These are phyloP conservation scores for Rhodamnia rubescens DNA, from an alignment of 345 rosid species.

Conservation along the genomic window DNA sequence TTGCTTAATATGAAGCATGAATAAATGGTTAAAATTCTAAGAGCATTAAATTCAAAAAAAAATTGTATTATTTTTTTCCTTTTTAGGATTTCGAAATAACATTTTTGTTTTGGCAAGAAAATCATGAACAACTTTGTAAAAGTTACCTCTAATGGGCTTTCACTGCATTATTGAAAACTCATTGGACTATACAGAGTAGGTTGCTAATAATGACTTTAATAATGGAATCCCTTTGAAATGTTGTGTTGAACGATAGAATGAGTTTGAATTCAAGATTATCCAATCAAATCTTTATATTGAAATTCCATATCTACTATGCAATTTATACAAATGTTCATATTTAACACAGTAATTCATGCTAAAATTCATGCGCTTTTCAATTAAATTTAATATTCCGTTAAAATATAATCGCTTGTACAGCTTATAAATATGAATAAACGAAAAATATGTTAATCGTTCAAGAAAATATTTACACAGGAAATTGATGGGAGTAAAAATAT, in stretches of 20 bases:
- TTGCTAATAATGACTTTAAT: background rate
- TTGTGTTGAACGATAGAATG: background rate
- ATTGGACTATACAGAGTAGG: background rate
- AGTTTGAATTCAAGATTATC: background rate
- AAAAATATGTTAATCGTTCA: too few relatives aligned
- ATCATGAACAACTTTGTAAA: background rate
- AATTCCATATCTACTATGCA: background rate
- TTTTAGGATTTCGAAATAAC: background rate
- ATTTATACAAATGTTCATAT: too few relatives aligned
- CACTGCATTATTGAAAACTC: background rate
- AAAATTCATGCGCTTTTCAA: background rate
- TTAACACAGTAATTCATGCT: too few relatives aligned
- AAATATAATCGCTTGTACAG: too few relatives aligned
- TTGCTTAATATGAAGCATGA: background rate
- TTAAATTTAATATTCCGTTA: background rate
- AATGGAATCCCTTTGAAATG: background rate
- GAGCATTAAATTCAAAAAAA: background rate
- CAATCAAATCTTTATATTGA: background rate
- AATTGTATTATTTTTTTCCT: rapidly evolving
- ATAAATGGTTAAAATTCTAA: background rate
- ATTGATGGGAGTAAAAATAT: too few relatives aligned
- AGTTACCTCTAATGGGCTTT: background rate
- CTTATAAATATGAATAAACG: too few relatives aligned
- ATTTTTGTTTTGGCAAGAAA: background rate
- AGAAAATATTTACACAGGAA: too few relatives aligned